Conservation (phyloP, 2,329 filamentous ascomycete genomes). For the Monosporascus sp. region DNA sequence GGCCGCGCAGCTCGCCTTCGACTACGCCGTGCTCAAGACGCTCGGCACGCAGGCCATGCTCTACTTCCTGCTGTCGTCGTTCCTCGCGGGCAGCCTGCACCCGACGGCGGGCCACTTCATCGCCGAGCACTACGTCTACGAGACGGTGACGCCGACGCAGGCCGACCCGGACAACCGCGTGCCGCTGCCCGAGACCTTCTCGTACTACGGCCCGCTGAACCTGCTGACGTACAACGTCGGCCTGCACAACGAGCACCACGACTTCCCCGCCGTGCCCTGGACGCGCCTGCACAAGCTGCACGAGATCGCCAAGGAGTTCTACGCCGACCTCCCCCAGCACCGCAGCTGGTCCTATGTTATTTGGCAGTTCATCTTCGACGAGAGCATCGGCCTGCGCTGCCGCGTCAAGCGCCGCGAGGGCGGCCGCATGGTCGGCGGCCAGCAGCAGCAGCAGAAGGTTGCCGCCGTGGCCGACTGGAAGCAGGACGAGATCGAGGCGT, state of each 20-base stretch:
- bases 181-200: conserved; percentile 86
- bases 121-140: conserved; percentile 89
- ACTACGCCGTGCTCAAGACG: conserved; percentile 59
- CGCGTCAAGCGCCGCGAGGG: conserved; percentile 88
- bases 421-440: conserved; percentile 49
- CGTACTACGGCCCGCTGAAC: conserved; percentile 93
- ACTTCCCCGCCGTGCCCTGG: conserved; percentile 97
- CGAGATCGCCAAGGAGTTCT: conserved; percentile 82
- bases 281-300: conserved; percentile 74
- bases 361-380: conserved; percentile 92
- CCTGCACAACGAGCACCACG: conserved; percentile 97
- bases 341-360: conserved; percentile 89
- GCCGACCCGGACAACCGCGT: conserved; percentile 54
- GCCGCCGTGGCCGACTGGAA: conserved; percentile 51
- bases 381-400: conserved; percentile 83
- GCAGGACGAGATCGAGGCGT: conserved; percentile 64
- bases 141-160: conserved; percentile 51
- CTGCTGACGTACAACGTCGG: conserved; percentile 95
- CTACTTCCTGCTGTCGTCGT: conserved; percentile 85
- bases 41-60: conserved; percentile 61
- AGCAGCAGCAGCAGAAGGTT: conserved; percentile 19
- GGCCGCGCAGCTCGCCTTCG: conserved; percentile 68
- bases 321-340: conserved; percentile 78
- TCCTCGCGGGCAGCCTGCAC: conserved; percentile 89
- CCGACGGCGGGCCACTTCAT: conserved; percentile 97